Conservation (phyloP, 441 rosid species). For the Corymbia calophylla region DNA sequence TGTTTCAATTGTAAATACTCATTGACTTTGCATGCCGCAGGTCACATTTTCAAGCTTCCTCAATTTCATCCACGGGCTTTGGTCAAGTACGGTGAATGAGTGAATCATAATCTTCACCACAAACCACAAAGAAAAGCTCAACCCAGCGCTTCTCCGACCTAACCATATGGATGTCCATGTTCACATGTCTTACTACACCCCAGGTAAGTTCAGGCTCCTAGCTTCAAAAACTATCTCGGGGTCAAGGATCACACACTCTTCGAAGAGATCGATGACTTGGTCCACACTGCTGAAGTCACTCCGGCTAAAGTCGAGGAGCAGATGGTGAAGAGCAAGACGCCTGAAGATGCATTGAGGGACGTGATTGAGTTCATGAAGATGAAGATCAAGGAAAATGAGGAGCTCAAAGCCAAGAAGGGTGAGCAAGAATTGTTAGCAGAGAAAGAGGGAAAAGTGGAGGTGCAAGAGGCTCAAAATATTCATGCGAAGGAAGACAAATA, state of each 20-base stretch:
- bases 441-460: not conserved
- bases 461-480: not conserved
- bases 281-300: not conserved
- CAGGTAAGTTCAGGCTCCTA: not conserved
- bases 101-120: not conserved
- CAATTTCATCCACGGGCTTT: slow-evolving; percentile 13
- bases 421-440: not conserved
- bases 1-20: not conserved
- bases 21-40: not conserved
- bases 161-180: not conserved
- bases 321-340: not conserved
- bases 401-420: not conserved
- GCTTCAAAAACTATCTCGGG: not conserved
- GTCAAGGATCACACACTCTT: not conserved
- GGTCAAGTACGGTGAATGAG: not conserved
- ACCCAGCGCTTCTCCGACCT: not conserved
- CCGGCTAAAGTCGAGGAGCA: not conserved
- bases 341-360: not conserved
- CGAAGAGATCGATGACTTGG: not conserved
- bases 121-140: not conserved
- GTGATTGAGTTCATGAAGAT: not conserved
- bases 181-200: not conserved
- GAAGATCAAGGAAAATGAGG: not conserved
- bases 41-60: slow-evolving; percentile 47
- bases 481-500: not conserved